phyloP scores from a whole-genome alignment of 2,329 filamentous ascomycete genomes.

The Colletotrichum tamarilloi region DNA sequence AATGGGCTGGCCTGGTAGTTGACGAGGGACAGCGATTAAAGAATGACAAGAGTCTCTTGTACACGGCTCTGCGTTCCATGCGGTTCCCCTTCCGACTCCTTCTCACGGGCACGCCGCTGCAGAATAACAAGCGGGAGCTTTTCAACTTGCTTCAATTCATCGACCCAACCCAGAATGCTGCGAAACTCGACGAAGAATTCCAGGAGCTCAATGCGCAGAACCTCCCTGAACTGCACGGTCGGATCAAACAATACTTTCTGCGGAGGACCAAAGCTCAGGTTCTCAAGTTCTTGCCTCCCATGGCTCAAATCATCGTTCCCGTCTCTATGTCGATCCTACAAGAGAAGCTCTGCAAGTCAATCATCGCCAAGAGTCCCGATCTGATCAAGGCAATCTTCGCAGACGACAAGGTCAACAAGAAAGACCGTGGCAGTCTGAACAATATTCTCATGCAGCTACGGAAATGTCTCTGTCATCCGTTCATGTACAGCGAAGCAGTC shows the following conservation, averaged over 20 bases:
- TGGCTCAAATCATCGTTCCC: conserved; percentile 94
- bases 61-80: conserved; percentile 77
- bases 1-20: conserved; percentile 89
- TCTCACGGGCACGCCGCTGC: conserved; percentile 90
- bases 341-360: conserved; percentile 93
- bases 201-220: conserved; percentile 85
- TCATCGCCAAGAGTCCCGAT: conserved; percentile 89
- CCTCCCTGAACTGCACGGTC: conserved; percentile 80
- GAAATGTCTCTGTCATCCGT: conserved; percentile 95
- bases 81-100: conserved; percentile 86
- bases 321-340: conserved; percentile 96
- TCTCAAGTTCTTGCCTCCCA: conserved; percentile 89
- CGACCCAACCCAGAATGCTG: conserved; percentile 77
- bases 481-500: conserved; percentile 90
- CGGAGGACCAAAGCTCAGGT: conserved; percentile 90
- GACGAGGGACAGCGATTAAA: conserved; percentile 97
- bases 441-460: conserved; percentile 96
- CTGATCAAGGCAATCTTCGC: conserved; percentile 89
- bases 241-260: conserved; percentile 80
- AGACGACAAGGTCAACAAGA: conserved; percentile 71
- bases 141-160: conserved; percentile 98
- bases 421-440: conserved; percentile 84
- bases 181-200: conserved; percentile 79
- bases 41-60: conserved; percentile 88
- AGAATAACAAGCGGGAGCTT: conserved; percentile 94